A percentile compares a stretch with the other conserved stretches of the same genome.
phyloP scores from a whole-genome alignment of 75 land plant genomes.

The Cunninghamia lanceolata region DNA sequence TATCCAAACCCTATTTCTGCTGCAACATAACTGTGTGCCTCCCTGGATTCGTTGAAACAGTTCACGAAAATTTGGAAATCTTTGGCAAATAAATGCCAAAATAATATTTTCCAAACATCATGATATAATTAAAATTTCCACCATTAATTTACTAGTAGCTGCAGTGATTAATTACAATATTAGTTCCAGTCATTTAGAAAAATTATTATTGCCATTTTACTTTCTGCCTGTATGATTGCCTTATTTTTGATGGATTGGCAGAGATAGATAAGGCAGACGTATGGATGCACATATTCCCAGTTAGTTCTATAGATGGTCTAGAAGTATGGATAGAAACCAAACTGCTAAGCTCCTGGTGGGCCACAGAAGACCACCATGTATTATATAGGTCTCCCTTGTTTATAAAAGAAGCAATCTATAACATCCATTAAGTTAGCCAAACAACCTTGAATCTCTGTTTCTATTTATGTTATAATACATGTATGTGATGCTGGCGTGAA shows the following conservation, averaged over 20 bases:
- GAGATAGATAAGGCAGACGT: neutral
- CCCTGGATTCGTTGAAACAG: neutral
- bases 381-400: neutral
- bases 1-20: neutral
- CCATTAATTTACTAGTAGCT: neutral
- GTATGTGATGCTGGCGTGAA: neutral
- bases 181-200: neutral
- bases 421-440: neutral
- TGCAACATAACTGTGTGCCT: neutral
- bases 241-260: neutral
- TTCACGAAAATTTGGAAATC: neutral
- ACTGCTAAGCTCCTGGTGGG: neutral
- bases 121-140: neutral
- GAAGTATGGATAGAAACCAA: neutral
- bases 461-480: neutral
- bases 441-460: neutral
- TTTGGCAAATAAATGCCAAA: neutral
- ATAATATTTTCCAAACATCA: neutral
- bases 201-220: neutral
- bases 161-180: neutral
- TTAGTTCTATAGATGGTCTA: neutral
- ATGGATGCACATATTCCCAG: neutral
- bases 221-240: neutral
- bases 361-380: neutral
- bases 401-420: neutral